Percentiles rank a stretch among this genome's conserved stretches.
Evolutionary conservation across 345 rosid species (phyloP).

Genomic region (Psidium friedrichsthalianum): DNA sequence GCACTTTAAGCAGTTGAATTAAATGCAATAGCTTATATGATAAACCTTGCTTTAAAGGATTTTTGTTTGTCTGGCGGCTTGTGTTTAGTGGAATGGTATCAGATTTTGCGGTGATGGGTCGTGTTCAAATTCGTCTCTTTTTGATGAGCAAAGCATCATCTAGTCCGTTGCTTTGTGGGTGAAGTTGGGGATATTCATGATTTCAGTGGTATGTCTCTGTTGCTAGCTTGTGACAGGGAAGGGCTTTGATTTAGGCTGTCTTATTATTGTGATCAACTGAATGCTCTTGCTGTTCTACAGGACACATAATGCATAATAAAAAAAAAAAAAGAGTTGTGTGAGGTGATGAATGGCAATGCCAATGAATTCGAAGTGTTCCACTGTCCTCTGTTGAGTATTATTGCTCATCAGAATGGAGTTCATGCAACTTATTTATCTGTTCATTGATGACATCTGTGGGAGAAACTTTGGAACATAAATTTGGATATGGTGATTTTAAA

Average conservation of each 20-base stretch:
- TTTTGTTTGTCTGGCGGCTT: not conserved
- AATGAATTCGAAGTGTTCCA: not conserved
- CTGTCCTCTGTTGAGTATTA: not conserved
- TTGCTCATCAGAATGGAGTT: not conserved
- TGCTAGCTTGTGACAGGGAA: not conserved
- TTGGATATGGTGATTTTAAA: not conserved
- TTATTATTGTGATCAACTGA: not conserved
- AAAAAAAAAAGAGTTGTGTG: not conserved
- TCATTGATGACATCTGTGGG: not conserved
- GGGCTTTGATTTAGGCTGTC: not conserved
- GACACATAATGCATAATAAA: too few species aligned
- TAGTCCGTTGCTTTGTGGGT: not conserved
- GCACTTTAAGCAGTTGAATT: not conserved
- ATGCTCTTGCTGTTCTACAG: too few species aligned
- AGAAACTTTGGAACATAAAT: not conserved
- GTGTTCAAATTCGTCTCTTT: not conserved
- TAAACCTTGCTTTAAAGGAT: not conserved
- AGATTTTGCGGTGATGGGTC: not conserved
- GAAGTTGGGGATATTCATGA: not conserved
- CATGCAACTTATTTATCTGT: not conserved
- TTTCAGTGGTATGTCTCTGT: not conserved
- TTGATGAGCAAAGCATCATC: not conserved
- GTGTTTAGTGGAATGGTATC: not conserved
- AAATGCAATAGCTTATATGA: not conserved
- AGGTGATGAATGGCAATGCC: not conserved